Conservation (phyloP, 768 basidiomycete genomes). For the Pleurotus djamor region DNA sequence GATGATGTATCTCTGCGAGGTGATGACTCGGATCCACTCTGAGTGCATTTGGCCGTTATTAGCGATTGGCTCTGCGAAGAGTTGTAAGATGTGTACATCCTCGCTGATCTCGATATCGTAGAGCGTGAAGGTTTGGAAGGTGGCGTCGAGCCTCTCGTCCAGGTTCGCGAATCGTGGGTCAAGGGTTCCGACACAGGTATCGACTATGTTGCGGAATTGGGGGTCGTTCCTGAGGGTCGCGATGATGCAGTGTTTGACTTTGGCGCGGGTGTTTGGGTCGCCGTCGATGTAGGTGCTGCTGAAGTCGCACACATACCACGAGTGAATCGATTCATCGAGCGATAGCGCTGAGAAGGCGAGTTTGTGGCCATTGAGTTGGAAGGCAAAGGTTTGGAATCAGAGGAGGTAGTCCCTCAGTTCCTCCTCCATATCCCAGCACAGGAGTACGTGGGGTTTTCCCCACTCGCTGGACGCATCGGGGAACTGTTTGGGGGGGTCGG, state of each 20-base stretch:
- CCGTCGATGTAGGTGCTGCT: not conserved
- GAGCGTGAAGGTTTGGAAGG: not conserved
- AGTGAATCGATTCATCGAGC: not conserved
- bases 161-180: not conserved
- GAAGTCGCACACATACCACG: not conserved
- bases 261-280: not conserved
- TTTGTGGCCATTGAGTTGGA: not conserved
- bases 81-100: not conserved
- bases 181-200: not conserved
- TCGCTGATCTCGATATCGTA: not conserved
- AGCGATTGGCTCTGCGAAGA: not conserved
- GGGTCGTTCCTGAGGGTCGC: not conserved
- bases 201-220: not conserved
- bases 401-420: not conserved
- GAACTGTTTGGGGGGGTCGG: not conserved
- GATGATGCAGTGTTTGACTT: not conserved
- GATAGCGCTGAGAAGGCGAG: not conserved
- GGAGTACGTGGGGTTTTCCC: not conserved
- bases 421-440: not conserved
- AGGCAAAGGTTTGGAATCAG: not conserved
- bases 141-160: not conserved
- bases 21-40: not conserved
- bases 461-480: not conserved
- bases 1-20: not conserved
- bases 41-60: not conserved